Evolutionary conservation across 2,329 filamentous ascomycete genomes (phyloP).

Genomic region (Clarireedia sp.): DNA sequence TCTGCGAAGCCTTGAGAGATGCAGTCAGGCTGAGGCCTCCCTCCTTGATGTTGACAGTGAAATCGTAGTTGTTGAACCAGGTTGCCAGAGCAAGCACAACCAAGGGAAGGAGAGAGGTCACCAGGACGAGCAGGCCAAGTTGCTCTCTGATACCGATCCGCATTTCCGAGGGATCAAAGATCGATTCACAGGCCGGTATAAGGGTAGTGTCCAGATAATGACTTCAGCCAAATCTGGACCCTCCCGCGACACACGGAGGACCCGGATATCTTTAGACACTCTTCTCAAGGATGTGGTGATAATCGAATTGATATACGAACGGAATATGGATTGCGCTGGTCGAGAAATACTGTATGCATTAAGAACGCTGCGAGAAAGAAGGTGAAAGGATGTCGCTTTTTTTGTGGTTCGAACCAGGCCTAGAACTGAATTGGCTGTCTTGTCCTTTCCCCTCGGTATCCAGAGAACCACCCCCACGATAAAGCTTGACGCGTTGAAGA

Average conservation of each 20-base stretch:
- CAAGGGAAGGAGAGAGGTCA: conserved; percentile 66
- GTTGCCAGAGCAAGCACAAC: conserved; percentile 74
- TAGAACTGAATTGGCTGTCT: neutral
- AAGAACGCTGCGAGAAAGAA: neutral
- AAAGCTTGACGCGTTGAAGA: no score
- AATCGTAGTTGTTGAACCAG: conserved; percentile 52
- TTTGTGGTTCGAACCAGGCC: neutral
- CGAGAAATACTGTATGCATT: neutral
- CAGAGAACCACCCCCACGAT: no score
- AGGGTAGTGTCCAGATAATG: conserved; percentile 1
- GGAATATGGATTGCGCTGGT: neutral
- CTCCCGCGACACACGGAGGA: neutral
- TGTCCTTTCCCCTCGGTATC: neutral
- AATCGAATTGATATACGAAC: neutral
- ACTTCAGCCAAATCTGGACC: neutral
- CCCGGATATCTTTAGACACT: neutral
- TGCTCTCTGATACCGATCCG: conserved; percentile 83
- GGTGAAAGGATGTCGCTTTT: neutral
- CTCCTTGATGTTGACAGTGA: conserved; percentile 49
- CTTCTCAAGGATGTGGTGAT: neutral
- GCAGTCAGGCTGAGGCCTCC: conserved; percentile 68
- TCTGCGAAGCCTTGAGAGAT: conserved; percentile 75
- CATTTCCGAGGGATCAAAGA: conserved; percentile 41
- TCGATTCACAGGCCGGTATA: neutral
- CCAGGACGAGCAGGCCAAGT: conserved; percentile 69